Conservation (phyloP, 768 basidiomycete species). For the Hypsizygus marmoreus region DNA sequence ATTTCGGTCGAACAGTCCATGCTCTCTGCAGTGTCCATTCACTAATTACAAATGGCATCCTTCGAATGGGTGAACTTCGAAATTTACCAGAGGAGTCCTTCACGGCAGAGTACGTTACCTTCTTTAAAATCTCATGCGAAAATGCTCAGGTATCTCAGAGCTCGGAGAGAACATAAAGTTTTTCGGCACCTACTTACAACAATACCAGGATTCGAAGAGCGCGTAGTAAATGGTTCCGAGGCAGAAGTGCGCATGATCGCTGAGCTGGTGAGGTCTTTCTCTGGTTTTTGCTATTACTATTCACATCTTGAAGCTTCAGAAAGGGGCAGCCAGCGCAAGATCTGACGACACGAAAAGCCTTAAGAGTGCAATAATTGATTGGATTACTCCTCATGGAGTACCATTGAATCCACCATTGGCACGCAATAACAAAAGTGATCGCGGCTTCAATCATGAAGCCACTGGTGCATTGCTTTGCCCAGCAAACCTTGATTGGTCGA, state of each 20-base stretch:
- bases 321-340: not conserved
- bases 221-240: not conserved
- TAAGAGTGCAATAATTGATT: not conserved
- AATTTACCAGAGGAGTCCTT: not conserved
- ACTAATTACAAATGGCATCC: no score
- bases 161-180: not conserved
- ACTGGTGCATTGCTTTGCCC: slow-evolving; percentile 4
- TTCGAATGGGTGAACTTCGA: not conserved
- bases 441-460: not conserved
- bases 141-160: not conserved
- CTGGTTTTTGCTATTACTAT: not conserved
- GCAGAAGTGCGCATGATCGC: not conserved
- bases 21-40: slow-evolving; percentile 2
- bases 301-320: not conserved
- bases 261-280: not conserved
- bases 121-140: not conserved
- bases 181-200: not conserved
- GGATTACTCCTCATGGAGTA: not conserved
- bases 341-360: slow-evolving; percentile 1
- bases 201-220: not conserved
- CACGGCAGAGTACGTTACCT: not conserved
- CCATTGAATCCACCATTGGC: not conserved
- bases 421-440: not conserved
- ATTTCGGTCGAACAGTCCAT: slow-evolving; percentile 8
- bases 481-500: not conserved